Conservation (phyloP, 129 eudicot genomes). For the Glebionis coronaria region DNA sequence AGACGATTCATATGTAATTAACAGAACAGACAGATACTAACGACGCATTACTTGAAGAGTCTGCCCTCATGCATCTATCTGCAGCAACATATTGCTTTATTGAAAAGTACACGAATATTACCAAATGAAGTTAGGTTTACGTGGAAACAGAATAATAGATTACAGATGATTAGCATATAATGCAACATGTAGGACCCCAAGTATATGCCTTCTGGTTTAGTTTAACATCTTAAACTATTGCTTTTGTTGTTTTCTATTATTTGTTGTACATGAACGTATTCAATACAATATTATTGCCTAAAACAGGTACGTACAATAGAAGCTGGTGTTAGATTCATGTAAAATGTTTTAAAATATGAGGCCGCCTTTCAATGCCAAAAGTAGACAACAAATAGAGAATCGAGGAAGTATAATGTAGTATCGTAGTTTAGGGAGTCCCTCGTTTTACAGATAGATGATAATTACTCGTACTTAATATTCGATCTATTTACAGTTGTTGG, state of each 20-base stretch:
- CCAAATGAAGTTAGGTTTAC: constrained; percentile 1
- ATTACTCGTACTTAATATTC: background rate
- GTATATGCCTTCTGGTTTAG: constrained; percentile 23
- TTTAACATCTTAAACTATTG: constrained; percentile 1
- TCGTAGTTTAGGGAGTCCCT: background rate
- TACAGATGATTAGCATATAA: constrained; percentile 12
- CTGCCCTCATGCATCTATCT: constrained; percentile 6
- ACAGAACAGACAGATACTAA: constrained; percentile 17
- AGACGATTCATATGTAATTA: constrained; percentile 19
- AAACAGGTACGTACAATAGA: background rate
- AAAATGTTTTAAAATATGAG: background rate
- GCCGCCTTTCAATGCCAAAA: background rate
- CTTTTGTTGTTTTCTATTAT: background rate
- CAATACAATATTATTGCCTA: constrained; percentile 8
- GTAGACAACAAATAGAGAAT: constrained; percentile 14
- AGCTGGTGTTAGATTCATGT: constrained; percentile 12
- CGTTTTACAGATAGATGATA: background rate
- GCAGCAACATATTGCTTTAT: constrained; percentile 18
- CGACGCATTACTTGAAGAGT: constrained; percentile 8
- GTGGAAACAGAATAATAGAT: constrained; percentile 13
- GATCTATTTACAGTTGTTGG: background rate
- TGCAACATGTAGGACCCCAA: constrained; percentile 17
- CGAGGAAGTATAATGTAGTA: constrained; percentile 4
- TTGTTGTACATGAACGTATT: constrained; percentile 1
- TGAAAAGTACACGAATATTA: background rate